Base-by-base conservation (phyloP, 1,139 yeast genomes). In the Blastobotrys raffinosifermentans region DNA sequence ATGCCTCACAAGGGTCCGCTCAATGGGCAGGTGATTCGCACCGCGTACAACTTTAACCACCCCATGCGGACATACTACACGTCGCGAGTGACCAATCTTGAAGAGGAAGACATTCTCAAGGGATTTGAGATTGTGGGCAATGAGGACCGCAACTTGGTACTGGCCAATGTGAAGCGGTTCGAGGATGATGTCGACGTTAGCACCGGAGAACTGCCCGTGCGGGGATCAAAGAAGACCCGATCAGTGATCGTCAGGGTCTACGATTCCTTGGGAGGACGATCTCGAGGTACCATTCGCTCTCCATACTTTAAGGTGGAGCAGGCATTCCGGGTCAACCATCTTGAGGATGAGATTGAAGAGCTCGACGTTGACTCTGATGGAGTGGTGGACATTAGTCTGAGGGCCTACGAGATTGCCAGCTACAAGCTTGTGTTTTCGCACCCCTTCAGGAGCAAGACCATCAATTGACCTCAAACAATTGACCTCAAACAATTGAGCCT, bases 211-310 rank as follows among this genome's bases (percentile, higher is more conserved):
- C 42, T 75, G 35, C 73, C 74, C 5, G 61, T 66, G 19, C 54
- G 59, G 19, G 72, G 71, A 21, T 64, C 66, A 31, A 73, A 70
- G 45, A 73, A 83, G 1, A 43, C 49, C 27, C 53, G 50, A 38
- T 55, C 57, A 20, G 64, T 85, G 26, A 69, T 87, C 22, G 67
- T 83, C 25, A 73, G 97, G 51, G 73, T 85, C 1, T 89, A 86
- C 60, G 97, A 89, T 54, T 66, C 94, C 0, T 67, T 89, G 36
- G 97, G 97, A 6, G 97, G 96, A 21, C 66, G 63, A 42, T 69
- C 80, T 1, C 57, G 53, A 6, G 93, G 84, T 1, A 60, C 53
- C 8, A 56, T 86, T 35, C 46, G 47, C 15, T 53, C 70, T 20
- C 60, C 58, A 14, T 37, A 45, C n/a, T 26, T 35, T 26, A 54